Conservation (phyloP, 2,329 filamentous ascomycete species). For the Microcyclospora tardicrescens region DNA sequence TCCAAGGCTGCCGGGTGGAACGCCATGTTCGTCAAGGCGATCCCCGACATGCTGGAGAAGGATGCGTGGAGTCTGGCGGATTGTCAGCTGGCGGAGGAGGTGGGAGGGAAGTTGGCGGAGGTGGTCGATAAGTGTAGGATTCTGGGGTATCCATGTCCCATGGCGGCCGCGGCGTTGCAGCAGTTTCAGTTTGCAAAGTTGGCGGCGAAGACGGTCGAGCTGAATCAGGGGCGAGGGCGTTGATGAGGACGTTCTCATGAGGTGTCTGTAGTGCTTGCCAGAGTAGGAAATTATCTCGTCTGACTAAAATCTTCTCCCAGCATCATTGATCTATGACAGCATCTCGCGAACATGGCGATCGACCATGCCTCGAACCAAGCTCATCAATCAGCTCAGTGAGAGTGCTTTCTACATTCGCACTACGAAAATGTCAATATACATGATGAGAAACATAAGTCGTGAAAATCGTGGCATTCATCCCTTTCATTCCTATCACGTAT, state of each 20-base stretch:
- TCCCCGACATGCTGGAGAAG: conserved; percentile 23
- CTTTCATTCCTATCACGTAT: background rate
- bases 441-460: background rate
- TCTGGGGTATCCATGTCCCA: conserved; percentile 22
- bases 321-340: too few relatives aligned
- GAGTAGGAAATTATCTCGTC: too few relatives aligned
- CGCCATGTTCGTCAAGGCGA: conserved; percentile 29
- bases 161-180: conserved; percentile 23
- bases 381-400: background rate
- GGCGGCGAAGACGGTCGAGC: conserved; percentile 8
- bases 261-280: too few relatives aligned
- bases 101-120: conserved; percentile 25
- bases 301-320: too few relatives aligned
- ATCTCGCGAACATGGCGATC: too few relatives aligned
- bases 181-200: conserved; percentile 22
- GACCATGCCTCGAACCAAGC: background rate
- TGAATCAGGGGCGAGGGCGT: conserved; percentile 1
- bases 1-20: conserved; percentile 35
- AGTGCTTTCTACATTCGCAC: background rate
- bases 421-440: background rate
- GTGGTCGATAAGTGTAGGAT: conserved; percentile 29
- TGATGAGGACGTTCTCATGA: background rate
- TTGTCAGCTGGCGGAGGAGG: conserved; percentile 26
- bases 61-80: conserved; percentile 23
- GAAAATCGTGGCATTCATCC: background rate